A percentile compares a stretch with the other conserved stretches of the same genome.
phyloP scores from a whole-genome alignment of 2,329 filamentous ascomycete species.

The Akanthomyces dipterigenus region DNA sequence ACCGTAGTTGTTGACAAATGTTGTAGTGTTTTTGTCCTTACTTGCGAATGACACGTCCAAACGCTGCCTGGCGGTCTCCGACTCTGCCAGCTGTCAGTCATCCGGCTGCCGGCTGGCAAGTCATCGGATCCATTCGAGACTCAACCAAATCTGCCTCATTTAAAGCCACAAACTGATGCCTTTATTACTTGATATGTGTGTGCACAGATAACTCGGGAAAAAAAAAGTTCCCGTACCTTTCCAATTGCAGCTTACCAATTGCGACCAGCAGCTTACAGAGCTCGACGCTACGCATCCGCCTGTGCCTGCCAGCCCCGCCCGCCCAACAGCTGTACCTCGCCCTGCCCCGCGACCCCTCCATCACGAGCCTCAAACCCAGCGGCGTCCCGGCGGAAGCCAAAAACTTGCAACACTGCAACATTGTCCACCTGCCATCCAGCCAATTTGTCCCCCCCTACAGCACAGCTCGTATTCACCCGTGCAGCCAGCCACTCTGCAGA shows the following conservation, averaged over 20 bases:
- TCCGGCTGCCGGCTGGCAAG: not conserved
- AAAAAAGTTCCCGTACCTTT: not conserved
- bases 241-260: not conserved
- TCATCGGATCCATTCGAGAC: not conserved
- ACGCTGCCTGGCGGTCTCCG: not conserved
- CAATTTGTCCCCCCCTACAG: not conserved
- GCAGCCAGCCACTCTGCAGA: constrained; percentile 4
- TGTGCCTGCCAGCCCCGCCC: not conserved
- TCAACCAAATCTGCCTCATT: not conserved
- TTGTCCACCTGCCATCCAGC: not conserved
- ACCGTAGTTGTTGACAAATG: not conserved
- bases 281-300: not conserved
- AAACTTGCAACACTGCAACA: not conserved
- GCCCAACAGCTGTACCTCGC: not conserved
- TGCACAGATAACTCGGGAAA: not conserved
- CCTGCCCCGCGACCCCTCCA: constrained; percentile 8
- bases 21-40: not conserved
- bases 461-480: not conserved
- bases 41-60: not conserved
- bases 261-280: not conserved
- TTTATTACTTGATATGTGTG: not conserved
- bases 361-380: not conserved
- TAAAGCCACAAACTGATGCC: not conserved
- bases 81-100: not conserved
- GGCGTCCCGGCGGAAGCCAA: not conserved